A percentile compares a stretch with the other conserved stretches of the same genome.
These are phyloP conservation scores for Starmera caribaea DNA, from an alignment of 805 yeast genomes.

Conservation along the genomic window DNA sequence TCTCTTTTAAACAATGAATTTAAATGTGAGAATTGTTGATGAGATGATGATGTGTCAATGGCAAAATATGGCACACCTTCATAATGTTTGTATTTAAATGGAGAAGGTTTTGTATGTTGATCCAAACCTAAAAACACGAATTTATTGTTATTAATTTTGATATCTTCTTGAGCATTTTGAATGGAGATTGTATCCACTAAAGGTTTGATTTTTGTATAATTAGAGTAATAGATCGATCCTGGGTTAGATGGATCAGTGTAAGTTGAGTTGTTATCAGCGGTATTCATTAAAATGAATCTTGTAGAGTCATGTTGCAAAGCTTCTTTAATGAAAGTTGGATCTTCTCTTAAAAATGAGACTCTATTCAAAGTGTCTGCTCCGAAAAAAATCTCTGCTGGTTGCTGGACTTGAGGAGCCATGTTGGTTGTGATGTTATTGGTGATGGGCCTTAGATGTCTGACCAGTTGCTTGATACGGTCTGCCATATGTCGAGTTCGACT, in stretches of 20 bases:
- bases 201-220: slow-evolving; percentile 7
- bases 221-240: slow-evolving; percentile 4
- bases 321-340: slow-evolving; percentile 33
- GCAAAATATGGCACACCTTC: slow-evolving; percentile 58
- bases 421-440: slow-evolving; percentile 1
- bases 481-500: too few relatives aligned
- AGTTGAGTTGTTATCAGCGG: slow-evolving; percentile 13
- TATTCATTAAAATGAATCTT: slow-evolving; percentile 27
- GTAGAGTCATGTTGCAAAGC: slow-evolving; percentile 32
- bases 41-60: slow-evolving; percentile 35
- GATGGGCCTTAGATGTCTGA: slow-evolving; percentile 12
- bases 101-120: slow-evolving; percentile 26
- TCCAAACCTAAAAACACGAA: slow-evolving; percentile 43
- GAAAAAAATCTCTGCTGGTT: slow-evolving; percentile 20
- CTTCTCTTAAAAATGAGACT: slow-evolving; percentile 48
- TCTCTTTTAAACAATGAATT: not conserved
- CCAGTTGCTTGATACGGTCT: slow-evolving; percentile 3
- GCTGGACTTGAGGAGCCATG: slow-evolving; percentile 3
- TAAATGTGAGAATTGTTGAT: not conserved
- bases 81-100: slow-evolving; percentile 34
- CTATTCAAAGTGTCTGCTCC: slow-evolving; percentile 47
- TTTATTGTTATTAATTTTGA: slow-evolving; percentile 24
- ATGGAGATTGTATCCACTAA: slow-evolving; percentile 9
- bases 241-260: not conserved
- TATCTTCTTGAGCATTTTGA: slow-evolving; percentile 4